Conservation (phyloP, 2,329 filamentous ascomycete genomes). For the Fusarium pseudograminearum region DNA sequence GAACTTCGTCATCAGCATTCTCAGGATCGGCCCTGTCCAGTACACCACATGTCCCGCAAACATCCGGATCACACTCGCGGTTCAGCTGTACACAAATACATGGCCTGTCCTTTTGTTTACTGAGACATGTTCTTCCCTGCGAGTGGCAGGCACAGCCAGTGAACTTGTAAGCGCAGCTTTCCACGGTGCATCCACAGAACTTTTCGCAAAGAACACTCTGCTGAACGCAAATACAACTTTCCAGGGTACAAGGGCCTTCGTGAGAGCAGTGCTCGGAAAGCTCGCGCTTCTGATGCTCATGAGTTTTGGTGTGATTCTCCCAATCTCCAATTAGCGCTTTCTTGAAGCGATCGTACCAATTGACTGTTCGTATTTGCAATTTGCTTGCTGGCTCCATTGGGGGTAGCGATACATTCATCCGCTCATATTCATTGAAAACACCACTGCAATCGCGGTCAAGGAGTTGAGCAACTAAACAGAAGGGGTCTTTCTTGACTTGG, state of each 20-base stretch:
- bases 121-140: conserved; percentile 68
- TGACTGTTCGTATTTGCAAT: conserved; percentile 58
- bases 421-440: conserved; percentile 54
- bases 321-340: conserved; percentile 67
- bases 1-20: conserved; percentile 70
- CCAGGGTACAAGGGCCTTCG: conserved; percentile 72
- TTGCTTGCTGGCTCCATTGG: conserved; percentile 46
- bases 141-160: conserved; percentile 74
- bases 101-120: conserved; percentile 66
- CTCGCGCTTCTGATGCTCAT: conserved; percentile 67
- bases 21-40: conserved; percentile 74
- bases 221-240: conserved; percentile 72
- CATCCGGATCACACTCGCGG: conserved; percentile 82
- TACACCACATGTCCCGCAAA: conserved; percentile 79
- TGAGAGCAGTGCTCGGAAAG: conserved; percentile 76
- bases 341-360: conserved; percentile 68
- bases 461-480: conserved; percentile 64
- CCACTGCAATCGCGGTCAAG: conserved; percentile 66
- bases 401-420: conserved; percentile 45
- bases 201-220: conserved; percentile 77
- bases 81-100: conserved; percentile 80
- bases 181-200: conserved; percentile 73
- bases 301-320: conserved; percentile 66
- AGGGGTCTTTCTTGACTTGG: conserved; percentile 55
- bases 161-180: conserved; percentile 72